Evolutionary conservation across 305 asterid species (phyloP).

Genomic region (Euphrasia arctica): DNA sequence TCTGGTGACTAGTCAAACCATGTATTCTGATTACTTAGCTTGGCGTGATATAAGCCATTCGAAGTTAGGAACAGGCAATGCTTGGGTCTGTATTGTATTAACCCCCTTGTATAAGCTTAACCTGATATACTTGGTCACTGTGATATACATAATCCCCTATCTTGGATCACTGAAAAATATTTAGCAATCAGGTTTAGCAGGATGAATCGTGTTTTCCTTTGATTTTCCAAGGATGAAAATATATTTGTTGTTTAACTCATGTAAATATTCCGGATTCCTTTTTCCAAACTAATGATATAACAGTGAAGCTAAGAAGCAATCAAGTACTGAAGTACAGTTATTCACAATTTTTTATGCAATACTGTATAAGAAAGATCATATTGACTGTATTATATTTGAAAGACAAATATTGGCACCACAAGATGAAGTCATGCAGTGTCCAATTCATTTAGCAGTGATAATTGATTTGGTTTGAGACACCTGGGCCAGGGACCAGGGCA

Average conservation of each 20-base stretch:
- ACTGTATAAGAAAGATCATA: background rate
- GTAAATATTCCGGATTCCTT: background rate
- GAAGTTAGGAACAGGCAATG: too few relatives aligned
- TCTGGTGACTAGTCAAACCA: too few relatives aligned
- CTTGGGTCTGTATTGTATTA: too few relatives aligned
- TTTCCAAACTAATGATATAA: background rate
- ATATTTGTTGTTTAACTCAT: background rate
- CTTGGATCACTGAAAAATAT: background rate
- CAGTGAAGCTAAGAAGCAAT: background rate
- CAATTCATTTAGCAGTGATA: background rate
- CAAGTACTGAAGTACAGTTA: background rate
- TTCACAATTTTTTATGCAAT: background rate
- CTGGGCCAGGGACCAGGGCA: background rate
- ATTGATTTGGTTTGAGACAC: background rate
- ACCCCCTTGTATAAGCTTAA: too few relatives aligned
- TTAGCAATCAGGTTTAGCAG: background rate
- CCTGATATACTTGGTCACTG: too few relatives aligned
- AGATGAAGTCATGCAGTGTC: background rate
- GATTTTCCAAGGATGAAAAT: background rate
- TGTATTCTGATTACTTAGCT: too few relatives aligned
- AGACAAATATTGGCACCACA: background rate
- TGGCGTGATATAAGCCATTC: too few relatives aligned
- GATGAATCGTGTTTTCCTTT: background rate
- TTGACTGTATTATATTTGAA: background rate
- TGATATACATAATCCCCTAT: too few relatives aligned